phyloP scores from a whole-genome alignment of 441 rosid species.

The Arabidopsis hybrid region DNA sequence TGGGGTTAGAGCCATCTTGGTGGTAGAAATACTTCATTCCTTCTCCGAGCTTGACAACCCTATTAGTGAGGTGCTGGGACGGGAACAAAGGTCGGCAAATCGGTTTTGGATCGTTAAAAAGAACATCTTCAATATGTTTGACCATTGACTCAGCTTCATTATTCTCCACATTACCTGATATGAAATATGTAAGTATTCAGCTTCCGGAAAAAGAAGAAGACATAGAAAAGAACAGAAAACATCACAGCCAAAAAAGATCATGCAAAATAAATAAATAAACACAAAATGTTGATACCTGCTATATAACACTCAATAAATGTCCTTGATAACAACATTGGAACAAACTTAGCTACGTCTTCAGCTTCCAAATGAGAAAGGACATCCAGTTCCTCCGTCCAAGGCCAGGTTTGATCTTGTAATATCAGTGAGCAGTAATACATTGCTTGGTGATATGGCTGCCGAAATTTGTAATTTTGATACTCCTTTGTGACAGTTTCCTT shows the following conservation, averaged over 20 bases:
- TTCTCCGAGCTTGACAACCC: constrained; percentile 73
- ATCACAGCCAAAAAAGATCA: constrained; percentile 9
- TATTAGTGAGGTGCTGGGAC: constrained; percentile 76
- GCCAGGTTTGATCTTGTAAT: constrained; percentile 68
- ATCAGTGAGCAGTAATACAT: constrained; percentile 73
- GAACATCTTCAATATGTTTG: constrained; percentile 64
- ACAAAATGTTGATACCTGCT: constrained; percentile 57
- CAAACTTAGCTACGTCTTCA: constrained; percentile 73
- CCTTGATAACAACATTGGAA: constrained; percentile 75
- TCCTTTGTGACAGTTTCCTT: constrained; percentile 78
- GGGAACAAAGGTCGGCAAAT: constrained; percentile 72
- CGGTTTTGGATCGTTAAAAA: constrained; percentile 67
- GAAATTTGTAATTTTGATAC: constrained; percentile 78
- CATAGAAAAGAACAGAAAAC: constrained; percentile 27
- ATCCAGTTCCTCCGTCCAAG: constrained; percentile 81
- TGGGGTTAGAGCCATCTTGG: constrained; percentile 76
- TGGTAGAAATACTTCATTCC: constrained; percentile 67
- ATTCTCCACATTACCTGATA: constrained; percentile 73
- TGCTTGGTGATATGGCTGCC: constrained; percentile 89
- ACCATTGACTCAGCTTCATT: constrained; percentile 79
- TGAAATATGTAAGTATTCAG: background rate
- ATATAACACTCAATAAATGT: constrained; percentile 81
- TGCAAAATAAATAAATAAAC: background rate
- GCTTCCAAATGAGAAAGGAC: constrained; percentile 64
- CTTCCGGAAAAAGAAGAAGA: constrained; percentile 42